Conservation (phyloP, 1,139 yeast genomes). For the Taiozyma sp. region DNA sequence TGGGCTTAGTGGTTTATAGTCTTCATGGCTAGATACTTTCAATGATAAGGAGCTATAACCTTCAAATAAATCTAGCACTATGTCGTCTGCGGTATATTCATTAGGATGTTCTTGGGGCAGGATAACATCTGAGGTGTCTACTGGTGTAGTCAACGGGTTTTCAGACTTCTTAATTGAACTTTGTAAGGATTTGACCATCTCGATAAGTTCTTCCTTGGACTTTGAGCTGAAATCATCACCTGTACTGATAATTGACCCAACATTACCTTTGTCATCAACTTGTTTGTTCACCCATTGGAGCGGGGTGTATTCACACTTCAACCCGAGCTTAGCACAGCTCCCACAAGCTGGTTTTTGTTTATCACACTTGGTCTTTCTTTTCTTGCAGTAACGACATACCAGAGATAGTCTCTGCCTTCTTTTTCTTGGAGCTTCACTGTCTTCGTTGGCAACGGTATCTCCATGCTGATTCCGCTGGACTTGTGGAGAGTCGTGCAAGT, state of each 20-base stretch:
- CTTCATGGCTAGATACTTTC: conserved; percentile 18
- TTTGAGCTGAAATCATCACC: not conserved
- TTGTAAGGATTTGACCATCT: not conserved
- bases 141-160: not conserved
- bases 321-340: conserved; percentile 23
- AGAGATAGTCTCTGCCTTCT: conserved; percentile 16
- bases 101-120: not conserved
- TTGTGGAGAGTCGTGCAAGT: too few relatives aligned
- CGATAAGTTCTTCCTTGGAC: conserved; percentile 1
- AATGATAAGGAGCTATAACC: conserved; percentile 15
- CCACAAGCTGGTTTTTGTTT: conserved; percentile 26
- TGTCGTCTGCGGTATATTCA: not conserved
- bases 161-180: not conserved
- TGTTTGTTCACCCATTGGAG: conserved; percentile 11
- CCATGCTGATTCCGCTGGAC: not conserved
- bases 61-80: conserved; percentile 12
- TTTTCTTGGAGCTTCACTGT: not conserved
- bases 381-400: conserved; percentile 15
- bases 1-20: conserved; percentile 14
- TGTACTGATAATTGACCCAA: not conserved
- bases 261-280: not conserved
- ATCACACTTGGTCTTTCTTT: conserved; percentile 17
- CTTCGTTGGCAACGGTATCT: not conserved
- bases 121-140: not conserved
- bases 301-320: conserved; percentile 18